phyloP scores from a whole-genome alignment of 345 rosid species.

The Clausena lansium region DNA sequence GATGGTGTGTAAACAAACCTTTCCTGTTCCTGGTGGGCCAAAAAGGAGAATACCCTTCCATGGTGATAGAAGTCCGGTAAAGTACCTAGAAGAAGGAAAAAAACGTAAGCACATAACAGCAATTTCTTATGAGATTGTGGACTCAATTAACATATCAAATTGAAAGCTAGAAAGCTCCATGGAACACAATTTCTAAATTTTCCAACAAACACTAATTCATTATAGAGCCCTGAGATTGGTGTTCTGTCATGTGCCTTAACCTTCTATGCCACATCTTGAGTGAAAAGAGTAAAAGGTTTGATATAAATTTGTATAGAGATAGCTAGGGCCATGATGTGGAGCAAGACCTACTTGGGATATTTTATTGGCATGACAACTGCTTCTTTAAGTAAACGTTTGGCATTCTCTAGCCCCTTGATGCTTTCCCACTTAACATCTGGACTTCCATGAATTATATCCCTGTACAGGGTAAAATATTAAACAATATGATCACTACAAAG shows the following conservation, averaged over 20 bases:
- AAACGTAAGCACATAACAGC: not conserved
- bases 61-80: constrained; percentile 92
- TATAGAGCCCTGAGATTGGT: not conserved
- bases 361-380: constrained; percentile 99
- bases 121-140: not conserved
- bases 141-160: not conserved
- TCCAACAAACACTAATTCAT: not conserved
- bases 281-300: not conserved
- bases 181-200: not conserved
- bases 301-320: not conserved
- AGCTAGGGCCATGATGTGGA: not conserved
- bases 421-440: constrained; percentile 96
- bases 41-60: constrained; percentile 99
- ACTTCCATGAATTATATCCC: constrained; percentile 94
- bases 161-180: not conserved
- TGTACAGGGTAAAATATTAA: constrained; percentile 20
- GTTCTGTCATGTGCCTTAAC: not conserved
- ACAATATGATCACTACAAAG: not conserved
- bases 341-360: constrained; percentile 79
- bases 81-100: constrained; percentile 53
- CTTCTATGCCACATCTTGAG: not conserved
- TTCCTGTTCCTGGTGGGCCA: constrained; percentile 99
- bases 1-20: constrained; percentile 45
- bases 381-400: constrained; percentile 88
- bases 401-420: constrained; percentile 86